Conservation (phyloP, 2,329 filamentous ascomycete genomes). For the Diaporthe caulivora region DNA sequence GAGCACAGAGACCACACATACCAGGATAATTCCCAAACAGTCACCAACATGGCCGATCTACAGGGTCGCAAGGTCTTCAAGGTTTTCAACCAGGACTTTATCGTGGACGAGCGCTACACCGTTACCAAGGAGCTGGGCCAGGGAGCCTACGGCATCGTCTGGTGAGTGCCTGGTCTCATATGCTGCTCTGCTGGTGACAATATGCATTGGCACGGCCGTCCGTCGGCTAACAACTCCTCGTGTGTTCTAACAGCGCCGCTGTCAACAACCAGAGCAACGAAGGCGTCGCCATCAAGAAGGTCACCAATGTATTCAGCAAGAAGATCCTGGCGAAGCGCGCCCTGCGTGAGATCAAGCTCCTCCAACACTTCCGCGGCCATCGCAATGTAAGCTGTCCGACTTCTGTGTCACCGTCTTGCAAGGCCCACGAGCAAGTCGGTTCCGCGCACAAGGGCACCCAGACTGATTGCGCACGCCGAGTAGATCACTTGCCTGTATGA, state of each 20-base stretch:
- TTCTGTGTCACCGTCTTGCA: neutral
- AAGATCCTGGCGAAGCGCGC: constrained; percentile 99
- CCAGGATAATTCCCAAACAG: neutral
- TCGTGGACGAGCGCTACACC: constrained; percentile 97
- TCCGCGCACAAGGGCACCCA: neutral
- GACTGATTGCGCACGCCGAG: constrained; percentile 12
- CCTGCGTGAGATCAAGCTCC: constrained; percentile 96
- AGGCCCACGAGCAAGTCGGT: neutral
- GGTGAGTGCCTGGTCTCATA: constrained; percentile 68
- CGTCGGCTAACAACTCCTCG: constrained; percentile 26
- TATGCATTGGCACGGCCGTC: neutral
- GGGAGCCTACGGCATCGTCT: constrained; percentile 98
- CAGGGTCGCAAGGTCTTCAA: constrained; percentile 89
- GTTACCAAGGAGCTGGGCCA: constrained; percentile 99
- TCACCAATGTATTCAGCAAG: constrained; percentile 99
- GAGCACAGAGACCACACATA: neutral
- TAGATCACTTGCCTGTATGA: constrained; percentile 99
- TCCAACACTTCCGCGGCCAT: constrained; percentile 96
- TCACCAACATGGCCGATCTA: constrained; percentile 50
- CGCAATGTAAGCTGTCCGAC: constrained; percentile 74
- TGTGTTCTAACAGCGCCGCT: constrained; percentile 75
- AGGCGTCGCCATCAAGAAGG: constrained; percentile 98
- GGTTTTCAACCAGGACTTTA: constrained; percentile 99
- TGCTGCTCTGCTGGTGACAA: neutral
- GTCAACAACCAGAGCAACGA: constrained; percentile 92